These are phyloP conservation scores for Yarrowia galli DNA, from an alignment of 1,139 yeast species.

Conservation along the genomic window DNA sequence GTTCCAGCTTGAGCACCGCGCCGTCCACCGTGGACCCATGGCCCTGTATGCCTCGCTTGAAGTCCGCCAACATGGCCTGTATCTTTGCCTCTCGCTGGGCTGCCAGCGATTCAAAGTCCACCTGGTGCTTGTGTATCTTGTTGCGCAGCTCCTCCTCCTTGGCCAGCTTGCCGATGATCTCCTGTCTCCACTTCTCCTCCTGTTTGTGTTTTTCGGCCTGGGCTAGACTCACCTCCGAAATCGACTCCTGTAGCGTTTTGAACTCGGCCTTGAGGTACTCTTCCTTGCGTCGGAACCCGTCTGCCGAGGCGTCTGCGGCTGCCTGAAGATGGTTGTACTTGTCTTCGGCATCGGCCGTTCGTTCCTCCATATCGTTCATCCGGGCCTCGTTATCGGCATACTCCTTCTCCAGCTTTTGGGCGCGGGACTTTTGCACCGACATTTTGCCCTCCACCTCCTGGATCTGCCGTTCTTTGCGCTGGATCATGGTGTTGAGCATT, in stretches of 20 bases:
- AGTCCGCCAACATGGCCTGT: constrained; percentile 22
- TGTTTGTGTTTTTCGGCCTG: background rate
- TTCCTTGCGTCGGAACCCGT: constrained; percentile 30
- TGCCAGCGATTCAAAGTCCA: constrained; percentile 36
- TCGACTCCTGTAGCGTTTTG: constrained; percentile 5
- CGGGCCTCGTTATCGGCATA: constrained; percentile 34
- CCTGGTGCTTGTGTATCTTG: constrained; percentile 21
- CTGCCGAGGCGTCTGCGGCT: constrained; percentile 15
- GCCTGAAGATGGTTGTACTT: constrained; percentile 35
- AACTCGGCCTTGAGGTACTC: constrained; percentile 23
- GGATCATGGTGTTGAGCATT: constrained; percentile 45
- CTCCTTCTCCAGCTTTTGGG: constrained; percentile 36
- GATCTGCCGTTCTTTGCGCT: constrained; percentile 47
- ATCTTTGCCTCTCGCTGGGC: constrained; percentile 6
- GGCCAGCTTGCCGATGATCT: constrained; percentile 1
- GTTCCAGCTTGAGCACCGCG: background rate
- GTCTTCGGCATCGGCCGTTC: constrained; percentile 38
- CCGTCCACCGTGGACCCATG: constrained; percentile 9
- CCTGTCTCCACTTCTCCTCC: constrained; percentile 21
- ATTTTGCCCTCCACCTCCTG: constrained; percentile 43
- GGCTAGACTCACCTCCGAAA: background rate
- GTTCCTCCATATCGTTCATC: constrained; percentile 27
- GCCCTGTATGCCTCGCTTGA: constrained; percentile 11
- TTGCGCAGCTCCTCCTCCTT: constrained; percentile 13
- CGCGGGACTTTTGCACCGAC: constrained; percentile 35